Base-by-base conservation (phyloP, 495 filamentous ascomycete genomes). In the Letharia lupina region DNA sequence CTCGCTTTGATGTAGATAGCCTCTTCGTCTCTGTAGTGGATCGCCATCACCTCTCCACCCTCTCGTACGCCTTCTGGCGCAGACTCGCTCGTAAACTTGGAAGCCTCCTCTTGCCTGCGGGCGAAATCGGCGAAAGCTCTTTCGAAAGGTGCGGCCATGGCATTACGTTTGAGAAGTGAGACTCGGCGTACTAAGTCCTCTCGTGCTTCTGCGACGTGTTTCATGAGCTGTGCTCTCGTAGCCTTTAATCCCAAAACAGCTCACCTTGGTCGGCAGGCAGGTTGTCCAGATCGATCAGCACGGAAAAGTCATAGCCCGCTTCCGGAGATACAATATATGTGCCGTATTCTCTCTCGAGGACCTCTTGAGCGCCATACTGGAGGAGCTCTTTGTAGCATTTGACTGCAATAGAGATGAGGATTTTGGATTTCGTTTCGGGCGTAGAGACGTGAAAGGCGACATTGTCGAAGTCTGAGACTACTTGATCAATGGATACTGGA, bases 1-100 rank as follows among this genome's bases (percentile, higher is more conserved):
- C 89, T 95, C 42, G 94, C 93, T 77, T 98, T 96, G 80, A 98
- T 91, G 76, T 96, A 98, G 73, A 98, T 97, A n/a, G 94, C 94
- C 74, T 98, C 94, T 79, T 98, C 94, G 69, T 98, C 95, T 23
- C 94, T 87, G 79, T 98, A 98, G 71, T 97, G 93, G 66, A 98
- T 94, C 4, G 93, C 88, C 88, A 94, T 96, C 35, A 97, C 89
- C 69, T 95, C 88, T 48, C 92, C 92, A 40, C 92, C 91, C 79
- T 96, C 93, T 71, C 82, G 78, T 44, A 95, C 81, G 56, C 91
- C 92, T 73, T 93, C 88, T 2, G 94, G 94, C 18, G 95, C 95
- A 54, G 91, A 88, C 76, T 98, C 94, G 2, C 89, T 86, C 15
- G 88, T 96, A 71, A 91, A 96, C 73, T 87, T 87, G n/a, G 91